A percentile compares a stretch with the other conserved stretches of the same genome.
Evolutionary conservation across 805 yeast species (phyloP).

Genomic region (Metschnikowia dekortorum): DNA sequence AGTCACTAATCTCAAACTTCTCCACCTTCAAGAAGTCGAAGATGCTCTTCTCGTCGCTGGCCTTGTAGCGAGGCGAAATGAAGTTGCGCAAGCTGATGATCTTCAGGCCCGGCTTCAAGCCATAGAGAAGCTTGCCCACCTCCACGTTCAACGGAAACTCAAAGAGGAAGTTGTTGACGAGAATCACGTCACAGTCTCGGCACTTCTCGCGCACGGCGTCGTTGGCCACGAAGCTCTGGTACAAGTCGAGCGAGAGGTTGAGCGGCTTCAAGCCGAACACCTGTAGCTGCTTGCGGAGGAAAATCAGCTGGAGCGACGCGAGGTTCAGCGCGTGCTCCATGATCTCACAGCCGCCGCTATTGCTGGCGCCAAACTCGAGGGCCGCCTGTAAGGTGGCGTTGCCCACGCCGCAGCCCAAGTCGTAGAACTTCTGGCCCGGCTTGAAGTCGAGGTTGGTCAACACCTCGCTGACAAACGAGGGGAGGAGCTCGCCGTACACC

Average conservation of each 20-base stretch:
- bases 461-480: conserved; percentile 65
- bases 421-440: conserved; percentile 62
- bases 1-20: conserved; percentile 54
- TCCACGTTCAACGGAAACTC: conserved; percentile 67
- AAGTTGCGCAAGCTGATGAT: conserved; percentile 77
- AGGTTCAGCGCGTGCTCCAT: conserved; percentile 77
- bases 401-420: conserved; percentile 92
- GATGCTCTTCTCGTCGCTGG: conserved; percentile 51
- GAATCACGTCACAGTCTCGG: conserved; percentile 61
- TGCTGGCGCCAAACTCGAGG: conserved; percentile 70
- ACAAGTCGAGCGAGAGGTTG: conserved; percentile 51
- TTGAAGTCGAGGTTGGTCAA: conserved; percentile 53
- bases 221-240: conserved; percentile 70
- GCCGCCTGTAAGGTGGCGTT: conserved; percentile 89
- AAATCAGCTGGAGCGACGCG: conserved; percentile 55
- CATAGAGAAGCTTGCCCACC: conserved; percentile 61
- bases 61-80: conserved; percentile 69
- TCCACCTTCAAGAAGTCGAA: conserved; percentile 63
- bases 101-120: conserved; percentile 67
- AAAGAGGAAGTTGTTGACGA: conserved; percentile 81
- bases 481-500: conserved; percentile 88
- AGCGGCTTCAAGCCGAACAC: conserved; percentile 64
- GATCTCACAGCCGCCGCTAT: conserved; percentile 84
- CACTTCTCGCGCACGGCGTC: conserved; percentile 50
- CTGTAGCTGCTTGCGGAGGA: conserved; percentile 53